Evolutionary conservation across 768 basidiomycete genomes (phyloP), one percentile per base, ranked within the genome.

Genomic region (Hemileccinum rubropunctum): DNA sequence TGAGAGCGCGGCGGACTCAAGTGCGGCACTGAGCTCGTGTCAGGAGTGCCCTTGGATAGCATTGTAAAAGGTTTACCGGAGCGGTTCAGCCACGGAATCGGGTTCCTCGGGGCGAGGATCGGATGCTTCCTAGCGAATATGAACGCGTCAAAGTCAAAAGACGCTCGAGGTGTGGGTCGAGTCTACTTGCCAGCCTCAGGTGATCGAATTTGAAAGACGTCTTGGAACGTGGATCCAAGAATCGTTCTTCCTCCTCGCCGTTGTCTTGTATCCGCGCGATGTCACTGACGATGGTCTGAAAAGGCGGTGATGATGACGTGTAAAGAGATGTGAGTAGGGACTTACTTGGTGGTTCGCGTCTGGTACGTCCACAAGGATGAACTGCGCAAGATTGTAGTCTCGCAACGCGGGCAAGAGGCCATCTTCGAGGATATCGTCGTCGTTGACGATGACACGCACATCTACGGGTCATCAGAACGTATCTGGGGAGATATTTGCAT

Each of bases 361-460:
- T 5, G 86, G 86, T n/a, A 94, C 84, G 53, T 93, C 89, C 21
- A 90, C 89, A 20, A 87, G 82, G 26, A 84, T 87, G 66, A 94
- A 88, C 64, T 99, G 95, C 33, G 82, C 81, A 48, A 90, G 73
- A 62, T 98, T 95, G 71, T 98, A 98, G 51, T 89, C 78, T 44
- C 79, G 74, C 48, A 98, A 68, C 2, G 89, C 87, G 3, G 91
- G 88, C 0, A 83, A 75, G 44, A 95, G 79, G 38, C 87, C 86
- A 10, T 77, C 74, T 61, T 93, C 85, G 39, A 98, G 80, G n/a
- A 78, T 73, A 15, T 84, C 83, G 65, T 98, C 94, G 70, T 95
- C 86, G 37, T 81, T 80, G 62, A 98, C 84, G 65, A 98, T 90
- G 66, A 79, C 83, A 60, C 94, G 89, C 45, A 98, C 82, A 73